phyloP scores from a whole-genome alignment of 2,329 filamentous ascomycete species.

The Talaromyces sp. region DNA sequence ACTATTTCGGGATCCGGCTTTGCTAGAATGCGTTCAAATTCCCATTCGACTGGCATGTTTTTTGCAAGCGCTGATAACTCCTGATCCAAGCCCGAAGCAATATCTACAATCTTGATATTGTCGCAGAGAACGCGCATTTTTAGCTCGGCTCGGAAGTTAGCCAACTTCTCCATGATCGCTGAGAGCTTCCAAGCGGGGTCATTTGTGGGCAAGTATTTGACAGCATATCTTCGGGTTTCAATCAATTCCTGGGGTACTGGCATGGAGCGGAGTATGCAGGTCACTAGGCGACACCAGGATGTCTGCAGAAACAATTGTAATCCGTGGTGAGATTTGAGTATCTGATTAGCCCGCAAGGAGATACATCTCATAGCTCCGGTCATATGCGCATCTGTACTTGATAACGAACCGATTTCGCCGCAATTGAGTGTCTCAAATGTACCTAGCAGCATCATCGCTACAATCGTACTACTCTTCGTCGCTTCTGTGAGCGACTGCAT shows the following conservation, averaged over 20 bases:
- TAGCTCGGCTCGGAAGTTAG: slow-evolving; percentile 4
- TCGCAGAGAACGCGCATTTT: background rate
- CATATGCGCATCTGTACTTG: slow-evolving; percentile 18
- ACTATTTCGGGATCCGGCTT: background rate
- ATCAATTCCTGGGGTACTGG: slow-evolving; percentile 14
- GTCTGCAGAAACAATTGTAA: slow-evolving; percentile 21
- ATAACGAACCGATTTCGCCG: slow-evolving; percentile 1
- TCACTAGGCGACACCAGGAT: slow-evolving; percentile 16
- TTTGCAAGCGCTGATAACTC: background rate
- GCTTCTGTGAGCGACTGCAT: slow-evolving; percentile 2
- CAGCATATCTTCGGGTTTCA: slow-evolving; percentile 6
- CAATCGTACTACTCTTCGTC: slow-evolving; percentile 12
- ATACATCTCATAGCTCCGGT: slow-evolving; percentile 18
- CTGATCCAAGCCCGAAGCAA: slow-evolving; percentile 1
- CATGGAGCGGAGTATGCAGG: slow-evolving; percentile 16
- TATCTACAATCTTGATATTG: background rate
- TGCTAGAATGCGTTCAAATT: background rate
- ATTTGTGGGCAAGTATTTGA: background rate
- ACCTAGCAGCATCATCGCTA: slow-evolving; percentile 18
- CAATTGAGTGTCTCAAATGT: slow-evolving; percentile 19
- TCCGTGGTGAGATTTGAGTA: slow-evolving; percentile 17
- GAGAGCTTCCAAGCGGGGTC: slow-evolving; percentile 13
- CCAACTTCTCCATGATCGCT: slow-evolving; percentile 8
- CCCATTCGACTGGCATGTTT: slow-evolving; percentile 8
- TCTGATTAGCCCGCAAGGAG: background rate